These are phyloP conservation scores for Sphagnum magellanicum DNA, from an alignment of 228 moss, liverwort and hornwort genomes.

Conservation along the genomic window DNA sequence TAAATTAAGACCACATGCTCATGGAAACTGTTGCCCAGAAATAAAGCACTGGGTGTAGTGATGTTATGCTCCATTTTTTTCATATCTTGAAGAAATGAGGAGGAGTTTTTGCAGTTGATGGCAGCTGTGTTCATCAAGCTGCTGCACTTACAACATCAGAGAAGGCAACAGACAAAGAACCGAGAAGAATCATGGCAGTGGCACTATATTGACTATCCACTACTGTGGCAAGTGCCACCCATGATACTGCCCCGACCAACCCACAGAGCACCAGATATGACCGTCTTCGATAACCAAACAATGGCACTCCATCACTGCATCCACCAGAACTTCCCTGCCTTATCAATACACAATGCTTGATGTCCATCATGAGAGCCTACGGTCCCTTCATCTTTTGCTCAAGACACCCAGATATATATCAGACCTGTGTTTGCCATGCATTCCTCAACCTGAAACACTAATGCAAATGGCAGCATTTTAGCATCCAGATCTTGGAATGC, in stretches of 20 bases:
- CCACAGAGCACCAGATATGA: slow-evolving; percentile 95
- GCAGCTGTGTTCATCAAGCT: neutral
- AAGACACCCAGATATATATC: neutral
- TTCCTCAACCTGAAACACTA: neutral
- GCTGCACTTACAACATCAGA: slow-evolving; percentile 90
- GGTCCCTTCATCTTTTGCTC: neutral
- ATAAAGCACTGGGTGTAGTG: slow-evolving; percentile 4
- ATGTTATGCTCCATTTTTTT: neutral
- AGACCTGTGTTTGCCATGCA: neutral
- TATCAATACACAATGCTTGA: neutral
- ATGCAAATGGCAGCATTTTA: neutral
- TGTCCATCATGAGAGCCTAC: neutral
- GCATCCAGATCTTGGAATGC: no score
- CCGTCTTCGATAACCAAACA: slow-evolving; percentile 92
- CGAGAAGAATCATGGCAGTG: slow-evolving; percentile 78
- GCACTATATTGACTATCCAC: slow-evolving; percentile 94
- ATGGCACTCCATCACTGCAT: slow-evolving; percentile 66
- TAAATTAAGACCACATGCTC: no score
- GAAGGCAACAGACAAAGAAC: slow-evolving; percentile 97
- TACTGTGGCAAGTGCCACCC: slow-evolving; percentile 72
- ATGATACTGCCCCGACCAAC: slow-evolving; percentile 72
- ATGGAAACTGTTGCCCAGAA: no score
- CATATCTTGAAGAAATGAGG: neutral
- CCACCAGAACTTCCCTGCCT: neutral
- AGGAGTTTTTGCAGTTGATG: neutral